A percentile compares a stretch with the other conserved stretches of the same genome.
These are phyloP conservation scores for Plantago elongata DNA, from an alignment of 257 asterid species.

Conservation along the genomic window DNA sequence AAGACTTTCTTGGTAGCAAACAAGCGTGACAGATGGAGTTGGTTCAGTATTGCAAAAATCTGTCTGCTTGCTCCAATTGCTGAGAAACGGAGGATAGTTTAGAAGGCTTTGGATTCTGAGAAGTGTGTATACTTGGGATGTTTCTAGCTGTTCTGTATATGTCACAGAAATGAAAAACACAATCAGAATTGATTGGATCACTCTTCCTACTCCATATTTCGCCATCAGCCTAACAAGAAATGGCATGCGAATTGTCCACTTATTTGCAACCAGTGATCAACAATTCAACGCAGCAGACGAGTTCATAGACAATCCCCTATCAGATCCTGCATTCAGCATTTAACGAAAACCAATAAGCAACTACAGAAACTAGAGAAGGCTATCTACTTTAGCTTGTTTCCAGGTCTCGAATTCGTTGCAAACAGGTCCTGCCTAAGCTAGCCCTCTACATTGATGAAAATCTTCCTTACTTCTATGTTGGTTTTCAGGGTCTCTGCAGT, in stretches of 20 bases:
- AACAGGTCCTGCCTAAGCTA: too few species aligned
- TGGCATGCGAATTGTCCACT: neutral
- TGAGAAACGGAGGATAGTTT: slow-evolving; percentile 42
- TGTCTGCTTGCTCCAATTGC: slow-evolving; percentile 39
- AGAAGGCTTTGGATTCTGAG: slow-evolving; percentile 44
- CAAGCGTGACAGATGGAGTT: slow-evolving; percentile 44
- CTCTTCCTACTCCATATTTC: slow-evolving; percentile 6
- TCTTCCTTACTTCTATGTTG: neutral
- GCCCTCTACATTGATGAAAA: slow-evolving; percentile 18
- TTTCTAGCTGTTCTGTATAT: slow-evolving; percentile 38
- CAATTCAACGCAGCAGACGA: too few species aligned
- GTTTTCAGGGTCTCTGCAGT: too few species aligned
- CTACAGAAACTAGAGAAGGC: slow-evolving; percentile 3
- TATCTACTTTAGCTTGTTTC: neutral
- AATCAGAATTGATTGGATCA: slow-evolving; percentile 20
- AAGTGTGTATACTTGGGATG: slow-evolving; percentile 50
- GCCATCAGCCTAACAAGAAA: slow-evolving; percentile 32
- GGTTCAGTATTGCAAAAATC: slow-evolving; percentile 66
- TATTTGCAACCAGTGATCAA: too few species aligned
- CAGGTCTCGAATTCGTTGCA: neutral
- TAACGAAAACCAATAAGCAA: slow-evolving; percentile 7
- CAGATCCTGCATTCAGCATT: too few species aligned
- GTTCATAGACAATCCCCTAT: too few species aligned
- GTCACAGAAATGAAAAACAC: slow-evolving; percentile 32
- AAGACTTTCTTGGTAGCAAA: slow-evolving; percentile 64